Percentiles rank a stretch among this genome's conserved stretches.
These are phyloP conservation scores for Penicillium macrosclerotiorum DNA, from an alignment of 495 filamentous ascomycete species.

Conservation along the genomic window DNA sequence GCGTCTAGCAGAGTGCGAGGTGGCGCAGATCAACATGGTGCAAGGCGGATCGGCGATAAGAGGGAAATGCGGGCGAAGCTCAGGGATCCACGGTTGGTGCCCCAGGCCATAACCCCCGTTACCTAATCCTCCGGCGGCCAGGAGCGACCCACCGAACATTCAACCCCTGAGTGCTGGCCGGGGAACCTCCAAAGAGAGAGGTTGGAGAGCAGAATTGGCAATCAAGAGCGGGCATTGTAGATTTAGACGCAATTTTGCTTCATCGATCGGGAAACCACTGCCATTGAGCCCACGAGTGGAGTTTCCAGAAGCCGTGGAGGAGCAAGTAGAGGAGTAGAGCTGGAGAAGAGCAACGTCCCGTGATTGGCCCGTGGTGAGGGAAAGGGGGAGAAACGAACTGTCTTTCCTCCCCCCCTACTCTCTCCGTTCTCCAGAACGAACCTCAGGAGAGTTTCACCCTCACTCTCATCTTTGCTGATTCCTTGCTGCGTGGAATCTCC, in stretches of 20 bases:
- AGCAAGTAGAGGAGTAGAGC: constrained; percentile 1
- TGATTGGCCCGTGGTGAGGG: constrained; percentile 29
- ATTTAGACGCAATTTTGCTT: too few species aligned
- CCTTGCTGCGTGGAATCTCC: constrained; percentile 13
- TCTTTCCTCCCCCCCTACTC: constrained; percentile 21
- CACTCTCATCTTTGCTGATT: constrained; percentile 18
- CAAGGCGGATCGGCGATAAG: constrained; percentile 26
- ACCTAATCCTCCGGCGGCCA: constrained; percentile 30
- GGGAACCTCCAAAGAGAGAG: not conserved
- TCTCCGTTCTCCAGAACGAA: constrained; percentile 13
- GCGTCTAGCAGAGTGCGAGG: not conserved
- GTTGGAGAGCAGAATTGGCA: not conserved
- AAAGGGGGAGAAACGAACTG: constrained; percentile 35
- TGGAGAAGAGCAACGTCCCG: constrained; percentile 19
- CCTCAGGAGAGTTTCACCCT: constrained; percentile 23
- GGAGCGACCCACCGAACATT: constrained; percentile 29
- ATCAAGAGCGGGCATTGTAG: not conserved
- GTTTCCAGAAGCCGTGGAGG: not conserved
- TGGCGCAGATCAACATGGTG: constrained; percentile 5
- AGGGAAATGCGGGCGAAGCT: constrained; percentile 16
- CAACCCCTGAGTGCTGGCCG: constrained; percentile 29
- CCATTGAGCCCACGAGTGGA: constrained; percentile 3
- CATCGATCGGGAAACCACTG: too few species aligned
- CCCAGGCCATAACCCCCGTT: constrained; percentile 14
- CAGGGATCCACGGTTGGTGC: constrained; percentile 11